Percentiles rank a stretch among this genome's conserved stretches.
Evolutionary conservation across 2,329 filamentous ascomycete species (phyloP).

Genomic region (Colletotrichum lentis): DNA sequence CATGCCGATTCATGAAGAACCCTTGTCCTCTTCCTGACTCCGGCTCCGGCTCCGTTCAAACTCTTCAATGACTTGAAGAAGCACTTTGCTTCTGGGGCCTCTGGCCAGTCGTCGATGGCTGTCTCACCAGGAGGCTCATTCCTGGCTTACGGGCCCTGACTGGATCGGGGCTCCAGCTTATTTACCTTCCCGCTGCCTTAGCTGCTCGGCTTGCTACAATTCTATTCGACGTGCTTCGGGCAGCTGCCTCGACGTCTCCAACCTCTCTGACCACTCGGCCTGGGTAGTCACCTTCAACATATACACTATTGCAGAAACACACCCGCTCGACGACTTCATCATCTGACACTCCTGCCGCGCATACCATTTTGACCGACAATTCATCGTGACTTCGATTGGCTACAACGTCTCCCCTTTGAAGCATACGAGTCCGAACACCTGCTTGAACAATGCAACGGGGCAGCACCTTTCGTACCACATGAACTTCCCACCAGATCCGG

Average conservation of each 20-base stretch:
- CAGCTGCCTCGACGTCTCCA: conserved; percentile 19
- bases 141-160: neutral
- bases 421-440: conserved; percentile 14
- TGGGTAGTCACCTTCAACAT: neutral
- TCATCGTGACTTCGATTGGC: conserved; percentile 22
- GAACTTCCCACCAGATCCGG: neutral
- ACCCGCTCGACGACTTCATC: conserved; percentile 42
- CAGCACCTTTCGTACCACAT: conserved; percentile 8
- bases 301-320: conserved; percentile 39
- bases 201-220: conserved; percentile 1
- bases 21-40: conserved; percentile 40
- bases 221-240: conserved; percentile 12
- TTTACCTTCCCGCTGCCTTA: conserved; percentile 22
- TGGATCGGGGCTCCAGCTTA: conserved; percentile 19
- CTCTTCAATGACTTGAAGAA: neutral
- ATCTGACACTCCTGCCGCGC: conserved; percentile 34
- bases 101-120: neutral
- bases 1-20: conserved; percentile 38
- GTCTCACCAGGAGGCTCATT: neutral
- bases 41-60: conserved; percentile 1
- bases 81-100: neutral
- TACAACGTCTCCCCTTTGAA: neutral
- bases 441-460: conserved; percentile 21
- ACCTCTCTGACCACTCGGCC: neutral
- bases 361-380: conserved; percentile 27